A percentile compares a stretch with the other conserved stretches of the same genome.
Evolutionary conservation across 2,329 filamentous ascomycete genomes (phyloP).

Genomic region (Trichoderma brevicompactum): DNA sequence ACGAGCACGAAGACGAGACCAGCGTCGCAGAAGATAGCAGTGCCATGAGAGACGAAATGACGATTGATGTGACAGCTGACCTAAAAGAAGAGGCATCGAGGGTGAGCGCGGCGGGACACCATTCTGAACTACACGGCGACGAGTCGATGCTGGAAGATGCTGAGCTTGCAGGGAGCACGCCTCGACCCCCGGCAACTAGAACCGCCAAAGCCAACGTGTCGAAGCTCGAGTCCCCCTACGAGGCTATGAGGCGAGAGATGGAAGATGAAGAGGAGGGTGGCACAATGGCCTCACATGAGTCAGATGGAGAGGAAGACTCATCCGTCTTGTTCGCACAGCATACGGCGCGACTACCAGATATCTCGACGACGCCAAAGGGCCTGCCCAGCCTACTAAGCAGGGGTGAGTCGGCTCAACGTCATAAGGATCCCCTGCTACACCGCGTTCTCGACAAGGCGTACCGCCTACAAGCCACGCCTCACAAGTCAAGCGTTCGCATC

Average conservation of each 20-base stretch:
- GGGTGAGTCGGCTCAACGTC: slow-evolving; percentile 43
- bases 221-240: slow-evolving; percentile 76
- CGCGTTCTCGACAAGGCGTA: slow-evolving; percentile 95
- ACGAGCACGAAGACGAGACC: slow-evolving; percentile 59
- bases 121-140: slow-evolving; percentile 51
- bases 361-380: slow-evolving; percentile 62
- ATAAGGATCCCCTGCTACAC: slow-evolving; percentile 81
- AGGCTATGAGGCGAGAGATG: slow-evolving; percentile 71
- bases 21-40: slow-evolving; percentile 56
- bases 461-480: slow-evolving; percentile 88
- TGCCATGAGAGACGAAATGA: slow-evolving; percentile 60
- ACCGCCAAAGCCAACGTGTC: slow-evolving; percentile 60
- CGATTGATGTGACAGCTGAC: slow-evolving; percentile 53
- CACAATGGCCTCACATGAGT: slow-evolving; percentile 42
- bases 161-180: slow-evolving; percentile 69
- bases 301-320: slow-evolving; percentile 49
- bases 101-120: slow-evolving; percentile 39
- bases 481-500: slow-evolving; percentile 56
- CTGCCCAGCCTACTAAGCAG: slow-evolving; percentile 37
- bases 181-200: slow-evolving; percentile 59
- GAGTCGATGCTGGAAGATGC: slow-evolving; percentile 71
- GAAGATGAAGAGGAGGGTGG: slow-evolving; percentile 51
- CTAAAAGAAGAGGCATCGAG: slow-evolving; percentile 45
- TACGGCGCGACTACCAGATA: slow-evolving; percentile 61
- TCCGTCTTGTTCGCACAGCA: slow-evolving; percentile 57